Base-by-base conservation (phyloP, 148 eudicot species). In the Vaccinium myrtillus region DNA sequence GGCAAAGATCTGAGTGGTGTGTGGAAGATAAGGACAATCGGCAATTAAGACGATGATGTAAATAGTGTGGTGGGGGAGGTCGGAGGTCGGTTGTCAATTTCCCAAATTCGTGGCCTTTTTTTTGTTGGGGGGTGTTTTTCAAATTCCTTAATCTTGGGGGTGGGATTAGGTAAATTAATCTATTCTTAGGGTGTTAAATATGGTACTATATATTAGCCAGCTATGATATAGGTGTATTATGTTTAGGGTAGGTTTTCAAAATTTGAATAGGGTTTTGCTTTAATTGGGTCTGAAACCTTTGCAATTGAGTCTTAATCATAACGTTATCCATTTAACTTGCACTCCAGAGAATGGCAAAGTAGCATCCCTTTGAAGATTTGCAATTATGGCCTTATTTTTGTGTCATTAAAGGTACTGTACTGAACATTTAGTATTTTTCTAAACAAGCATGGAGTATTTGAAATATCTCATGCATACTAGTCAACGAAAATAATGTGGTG, bases 41-140 rank as follows among this genome's bases (percentile, higher is more conserved):
- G 19, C 59, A 56, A 59, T 80, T 80, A 80, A 80, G 82, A 39
- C 10, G n/a, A 39, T 61, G 70, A 48, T 43, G 74, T 80, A n/a
- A 3, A 56, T 79, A 51, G 12, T 36, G 11, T 39, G 70, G 49
- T 80, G 53, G 54, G 39, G 3, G 32, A n/a, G 11, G 14, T 9
- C 32, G 71, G 74, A 32, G 9, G 50, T 4, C 2, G 53, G 74
- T 69, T 12, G 74, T 69, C 39, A 69, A 69, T 69, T 69, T 69
- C 74, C 74, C 74, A 69, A 69, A 27, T 27, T 27, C 30, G 54
- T 19, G 71, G 27, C 27, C 23, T 21, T 39, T 58, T 18, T 58
- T 18, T 39, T 23, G 78, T 74, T 43, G 12, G 74, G 74, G 73
- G 74, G 74, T 13, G 74, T 13, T 13, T 69, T 69, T 69, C 74